These are phyloP conservation scores for Takakia lepidozioides DNA, from an alignment of 225 moss, liverwort and hornwort genomes.

Conservation along the genomic window DNA sequence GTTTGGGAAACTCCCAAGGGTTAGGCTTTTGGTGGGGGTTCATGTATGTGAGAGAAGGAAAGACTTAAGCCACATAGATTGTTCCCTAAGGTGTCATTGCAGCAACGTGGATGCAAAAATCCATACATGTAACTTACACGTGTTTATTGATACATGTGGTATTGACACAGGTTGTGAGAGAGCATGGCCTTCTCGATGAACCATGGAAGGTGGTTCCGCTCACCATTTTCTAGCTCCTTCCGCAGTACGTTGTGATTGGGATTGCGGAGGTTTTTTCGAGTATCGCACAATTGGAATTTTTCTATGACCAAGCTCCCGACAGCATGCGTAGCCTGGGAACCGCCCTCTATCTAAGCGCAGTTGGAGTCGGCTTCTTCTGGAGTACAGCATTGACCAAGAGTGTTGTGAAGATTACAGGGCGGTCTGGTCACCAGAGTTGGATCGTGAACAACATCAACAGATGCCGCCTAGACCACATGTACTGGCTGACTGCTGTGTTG, in stretches of 20 bases:
- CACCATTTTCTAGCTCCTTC: constrained; percentile 24
- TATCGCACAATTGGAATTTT: constrained; percentile 14
- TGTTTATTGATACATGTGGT: too few relatives aligned
- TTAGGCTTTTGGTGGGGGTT: too few relatives aligned
- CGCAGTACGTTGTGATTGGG: constrained; percentile 17
- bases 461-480: constrained; percentile 20
- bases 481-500: constrained; percentile 18
- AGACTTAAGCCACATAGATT: too few relatives aligned
- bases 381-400: constrained; percentile 12
- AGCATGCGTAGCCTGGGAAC: constrained; percentile 18
- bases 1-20: too few relatives aligned
- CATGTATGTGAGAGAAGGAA: too few relatives aligned
- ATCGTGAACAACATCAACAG: constrained; percentile 13
- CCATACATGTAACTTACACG: too few relatives aligned
- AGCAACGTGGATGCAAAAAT: background rate
- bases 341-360: constrained; percentile 4
- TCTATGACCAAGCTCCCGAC: constrained; percentile 28
- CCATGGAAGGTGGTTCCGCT: background rate
- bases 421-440: constrained; percentile 12
- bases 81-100: too few relatives aligned
- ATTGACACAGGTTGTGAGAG: background rate
- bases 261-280: constrained; percentile 10
- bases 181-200: background rate
- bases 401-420: constrained; percentile 14
- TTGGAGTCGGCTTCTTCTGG: constrained; percentile 16